Percentiles rank a stretch among this genome's conserved stretches.
Evolutionary conservation across 2,329 filamentous ascomycete species (phyloP).

Genomic region (Juglanconis juglandina): DNA sequence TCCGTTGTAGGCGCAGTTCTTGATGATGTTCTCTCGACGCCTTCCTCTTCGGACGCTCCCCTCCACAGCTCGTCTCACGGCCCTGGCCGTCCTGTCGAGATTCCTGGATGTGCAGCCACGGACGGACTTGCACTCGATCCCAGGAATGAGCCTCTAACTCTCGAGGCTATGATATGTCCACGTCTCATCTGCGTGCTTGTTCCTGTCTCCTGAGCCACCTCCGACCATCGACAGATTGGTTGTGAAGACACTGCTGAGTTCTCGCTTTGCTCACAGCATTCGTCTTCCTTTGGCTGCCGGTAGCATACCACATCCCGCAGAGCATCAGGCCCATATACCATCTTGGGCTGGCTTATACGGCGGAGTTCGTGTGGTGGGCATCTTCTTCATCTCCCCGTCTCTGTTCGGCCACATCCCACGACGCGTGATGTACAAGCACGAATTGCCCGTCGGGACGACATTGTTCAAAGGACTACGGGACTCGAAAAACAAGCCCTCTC

Average conservation of each 20-base stretch:
- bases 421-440: slow-evolving; percentile 38
- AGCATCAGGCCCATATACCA: slow-evolving; percentile 43
- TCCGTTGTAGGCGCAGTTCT: background rate
- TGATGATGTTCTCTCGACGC: background rate
- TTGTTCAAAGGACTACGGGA: slow-evolving; percentile 12
- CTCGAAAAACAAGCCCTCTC: slow-evolving; percentile 2
- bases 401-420: slow-evolving; percentile 36
- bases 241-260: slow-evolving; percentile 30
- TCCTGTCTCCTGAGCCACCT: slow-evolving; percentile 37
- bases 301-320: slow-evolving; percentile 39
- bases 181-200: slow-evolving; percentile 38
- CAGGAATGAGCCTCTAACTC: slow-evolving; percentile 36
- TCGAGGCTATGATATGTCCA: slow-evolving; percentile 35
- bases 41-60: background rate
- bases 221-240: slow-evolving; percentile 28
- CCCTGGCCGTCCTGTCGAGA: slow-evolving; percentile 20
- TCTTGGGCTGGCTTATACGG: slow-evolving; percentile 39
- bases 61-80: background rate
- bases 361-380: slow-evolving; percentile 37
- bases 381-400: slow-evolving; percentile 41
- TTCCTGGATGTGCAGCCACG: slow-evolving; percentile 28
- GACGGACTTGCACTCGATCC: slow-evolving; percentile 37
- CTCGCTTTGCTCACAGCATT: slow-evolving; percentile 34
- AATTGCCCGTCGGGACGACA: slow-evolving; percentile 28
- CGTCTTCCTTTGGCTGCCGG: slow-evolving; percentile 39